Evolutionary conservation across 768 basidiomycete genomes (phyloP), one percentile per base, ranked within the genome.

Genomic region (Lentinula lateritia): DNA sequence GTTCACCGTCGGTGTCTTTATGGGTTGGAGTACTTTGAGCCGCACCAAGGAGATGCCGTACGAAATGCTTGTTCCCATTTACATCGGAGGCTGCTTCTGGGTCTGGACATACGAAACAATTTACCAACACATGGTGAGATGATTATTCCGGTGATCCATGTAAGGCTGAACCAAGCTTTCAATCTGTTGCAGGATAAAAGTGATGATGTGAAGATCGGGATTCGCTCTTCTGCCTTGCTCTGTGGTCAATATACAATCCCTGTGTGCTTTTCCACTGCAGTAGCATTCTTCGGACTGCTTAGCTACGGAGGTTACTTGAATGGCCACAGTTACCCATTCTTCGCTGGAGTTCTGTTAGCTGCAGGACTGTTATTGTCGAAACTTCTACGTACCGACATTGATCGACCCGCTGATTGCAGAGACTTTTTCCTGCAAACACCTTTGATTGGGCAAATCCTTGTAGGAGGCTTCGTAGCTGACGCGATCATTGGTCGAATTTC

Each of bases 151-250:
- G n/a, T 52, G 20, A 6, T 23, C 53, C 50, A 38, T 39, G 45
- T n/a, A 23, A 23, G 23, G 23, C 23, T 23, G 23, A 23, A 23
- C 23, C n/a, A n/a, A n/a, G n/a, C 23, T 23, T 23, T 23, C 23
- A 23, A 23, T 23, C 18, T 12, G 20, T 34, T 10, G 65, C 72
- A 86, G 79, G 86, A 87, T 71, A 83, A 83, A 66, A 64, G 72
- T 28, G 86, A 87, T 71, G 86, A 87, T 67, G 66, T 79, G 39
- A 72, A 75, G 45, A 83, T 79, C 15, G 83, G 83, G 32, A 77
- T 88, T 56, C 78, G 83, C 68, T 86, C 85, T 15, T 83, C 81
- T 53, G 85, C 86, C 2, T 72, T 87, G 35, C 76, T 83, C 38
- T 83, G 83, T 65, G 80, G 77, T 3, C 67, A 74, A 15, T 69